A percentile compares a stretch with the other conserved stretches of the same genome.
phyloP scores from a whole-genome alignment of 306 rosid genomes.

The Quercus suber region DNA sequence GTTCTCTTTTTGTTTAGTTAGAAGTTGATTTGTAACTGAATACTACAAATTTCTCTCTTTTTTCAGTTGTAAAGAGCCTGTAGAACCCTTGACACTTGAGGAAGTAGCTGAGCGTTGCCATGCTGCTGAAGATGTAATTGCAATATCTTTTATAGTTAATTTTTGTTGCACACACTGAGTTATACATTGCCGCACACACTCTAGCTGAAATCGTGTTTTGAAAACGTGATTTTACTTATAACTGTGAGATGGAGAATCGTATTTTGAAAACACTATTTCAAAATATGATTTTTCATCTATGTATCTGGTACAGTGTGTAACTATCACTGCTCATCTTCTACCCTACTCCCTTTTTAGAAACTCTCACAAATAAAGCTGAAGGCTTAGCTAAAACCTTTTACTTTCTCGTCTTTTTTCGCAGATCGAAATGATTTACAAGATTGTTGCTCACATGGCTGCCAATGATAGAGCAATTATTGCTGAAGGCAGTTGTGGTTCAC shows the following conservation, averaged over 20 bases:
- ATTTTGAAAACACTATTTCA: too few relatives aligned
- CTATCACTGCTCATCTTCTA: too few relatives aligned
- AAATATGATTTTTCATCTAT: too few relatives aligned
- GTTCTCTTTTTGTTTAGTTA: neutral
- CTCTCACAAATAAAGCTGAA: neutral
- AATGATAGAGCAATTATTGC: conserved; percentile 91
- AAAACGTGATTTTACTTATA: too few relatives aligned
- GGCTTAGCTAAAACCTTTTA: conserved; percentile 10
- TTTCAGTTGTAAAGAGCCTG: conserved; percentile 52
- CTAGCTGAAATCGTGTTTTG: too few relatives aligned
- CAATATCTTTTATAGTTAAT: neutral
- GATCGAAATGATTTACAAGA: conserved; percentile 91
- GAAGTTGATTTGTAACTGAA: neutral
- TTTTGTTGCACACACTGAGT: too few relatives aligned
- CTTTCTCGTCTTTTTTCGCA: conserved; percentile 16
- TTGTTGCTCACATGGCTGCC: conserved; percentile 85
- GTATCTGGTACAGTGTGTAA: too few relatives aligned
- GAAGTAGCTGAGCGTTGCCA: conserved; percentile 68
- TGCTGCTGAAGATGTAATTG: conserved; percentile 70
- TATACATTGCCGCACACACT: too few relatives aligned
- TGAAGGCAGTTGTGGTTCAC: conserved; percentile 90
- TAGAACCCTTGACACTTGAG: conserved; percentile 54
- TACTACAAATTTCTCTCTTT: neutral
- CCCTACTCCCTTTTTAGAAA: neutral
- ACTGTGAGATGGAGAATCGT: too few relatives aligned